Evolutionary conservation across 305 asterid species (phyloP), one percentile per base, ranked within the genome.

Genomic region (Nicotiana rustica): DNA sequence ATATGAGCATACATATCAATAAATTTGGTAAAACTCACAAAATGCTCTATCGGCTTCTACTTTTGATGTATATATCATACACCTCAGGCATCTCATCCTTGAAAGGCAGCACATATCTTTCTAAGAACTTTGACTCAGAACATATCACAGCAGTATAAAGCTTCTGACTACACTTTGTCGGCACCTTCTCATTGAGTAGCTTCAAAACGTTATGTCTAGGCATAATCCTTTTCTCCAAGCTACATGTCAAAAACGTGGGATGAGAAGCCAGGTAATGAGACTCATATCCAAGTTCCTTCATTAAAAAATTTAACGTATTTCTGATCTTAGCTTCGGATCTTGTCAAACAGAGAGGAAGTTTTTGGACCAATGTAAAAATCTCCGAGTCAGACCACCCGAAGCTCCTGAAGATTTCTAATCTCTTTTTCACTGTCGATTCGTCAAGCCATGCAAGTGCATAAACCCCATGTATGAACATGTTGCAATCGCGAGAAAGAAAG

Each of bases 221-320:
- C 61, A 66, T 21, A 7, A 81, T n/a, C 31, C 84, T 68, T 18
- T 38, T 19, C 67, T 81, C 79, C 62, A 81, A 69, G 18, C n/a
- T 57, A 3, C 15, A 5, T 4, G 56, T 12, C 55, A 81, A 18
- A 67, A 81, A 7, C 3, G 21, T 9, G 6, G 84, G 69, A 65
- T 9, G 62, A 4, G 59, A 67, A 59, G 62, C 70, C 79, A 81
- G 18, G 47, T 69, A 57, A 29, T 69, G 41, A 15, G 79, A 4
- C 25, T 18, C 44, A 19, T 38, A 81, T 36, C 84, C 80, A 57
- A 81, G 17, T 70, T 81, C 80, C 47, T 38, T 68, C 80, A 69
- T 81, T 2, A 35, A 69, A 60, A 35, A 69, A 36, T 59, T 56
- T 4, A 81, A 67, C 1, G 5, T 6, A 15, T 35, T 35, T 52